Conservation (phyloP, 768 basidiomycete genomes). For the Podaxis sp. region DNA sequence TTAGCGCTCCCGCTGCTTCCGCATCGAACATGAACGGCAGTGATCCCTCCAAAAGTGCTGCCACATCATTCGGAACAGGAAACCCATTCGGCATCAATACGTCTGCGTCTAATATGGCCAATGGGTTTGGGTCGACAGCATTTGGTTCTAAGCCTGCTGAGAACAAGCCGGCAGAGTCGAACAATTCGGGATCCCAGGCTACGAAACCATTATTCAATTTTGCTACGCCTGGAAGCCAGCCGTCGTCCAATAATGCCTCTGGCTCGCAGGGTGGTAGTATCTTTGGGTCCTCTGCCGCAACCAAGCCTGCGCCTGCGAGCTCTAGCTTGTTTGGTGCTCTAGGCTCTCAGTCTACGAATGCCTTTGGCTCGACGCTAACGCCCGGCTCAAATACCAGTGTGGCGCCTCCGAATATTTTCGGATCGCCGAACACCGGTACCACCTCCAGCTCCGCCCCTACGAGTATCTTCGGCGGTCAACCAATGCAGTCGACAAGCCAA, state of each 20-base stretch:
- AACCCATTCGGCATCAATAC: constrained; percentile 1
- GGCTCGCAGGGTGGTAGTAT: neutral
- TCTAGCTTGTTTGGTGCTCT: constrained; percentile 20
- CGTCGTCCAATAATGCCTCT: neutral
- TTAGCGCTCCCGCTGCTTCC: constrained; percentile 20
- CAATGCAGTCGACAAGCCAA: neutral
- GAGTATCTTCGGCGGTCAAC: neutral
- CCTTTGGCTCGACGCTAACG: constrained; percentile 10
- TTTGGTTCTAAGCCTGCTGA: constrained; percentile 18
- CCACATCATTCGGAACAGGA: constrained; percentile 20
- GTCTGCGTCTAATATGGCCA: constrained; percentile 1
- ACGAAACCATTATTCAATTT: constrained; percentile 23
- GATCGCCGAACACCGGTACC: neutral
- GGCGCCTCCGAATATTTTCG: neutral
- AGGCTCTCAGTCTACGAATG: neutral
- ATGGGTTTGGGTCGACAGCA: neutral
- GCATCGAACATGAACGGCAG: constrained; percentile 12
- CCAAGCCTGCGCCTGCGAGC: constrained; percentile 17
- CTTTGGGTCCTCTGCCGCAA: constrained; percentile 5
- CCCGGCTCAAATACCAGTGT: neutral
- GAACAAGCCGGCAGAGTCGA: constrained; percentile 11
- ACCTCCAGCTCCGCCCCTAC: neutral
- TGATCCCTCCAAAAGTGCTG: constrained; percentile 9
- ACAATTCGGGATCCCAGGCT: constrained; percentile 7
- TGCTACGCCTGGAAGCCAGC: constrained; percentile 8